Conservation (phyloP, 768 basidiomycete genomes). For the Xerocomellus intermedius region DNA sequence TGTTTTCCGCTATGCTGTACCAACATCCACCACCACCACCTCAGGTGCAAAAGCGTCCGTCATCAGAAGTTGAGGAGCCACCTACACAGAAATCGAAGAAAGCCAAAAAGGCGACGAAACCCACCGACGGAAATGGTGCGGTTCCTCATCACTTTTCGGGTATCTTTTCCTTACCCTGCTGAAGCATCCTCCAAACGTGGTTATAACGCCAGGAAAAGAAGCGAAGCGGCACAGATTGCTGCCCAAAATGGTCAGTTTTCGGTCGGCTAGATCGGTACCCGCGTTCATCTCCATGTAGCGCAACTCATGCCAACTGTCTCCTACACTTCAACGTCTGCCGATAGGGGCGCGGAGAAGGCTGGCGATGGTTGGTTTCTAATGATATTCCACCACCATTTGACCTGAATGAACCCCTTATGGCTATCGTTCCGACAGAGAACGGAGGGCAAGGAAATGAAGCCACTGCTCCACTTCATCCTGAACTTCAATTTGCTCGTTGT, state of each 20-base stretch:
- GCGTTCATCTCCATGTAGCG: conserved; percentile 32
- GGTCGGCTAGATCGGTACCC: conserved; percentile 9
- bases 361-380: conserved; percentile 34
- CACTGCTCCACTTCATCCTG: conserved; percentile 48
- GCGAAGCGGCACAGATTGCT: conserved; percentile 62
- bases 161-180: conserved; percentile 13
- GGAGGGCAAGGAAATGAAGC: conserved; percentile 27
- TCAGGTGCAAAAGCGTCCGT: conserved; percentile 36
- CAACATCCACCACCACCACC: conserved; percentile 29
- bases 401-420: conserved; percentile 23
- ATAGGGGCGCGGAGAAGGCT: conserved; percentile 48
- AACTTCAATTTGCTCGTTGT: conserved; percentile 76
- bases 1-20: conserved; percentile 31
- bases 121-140: conserved; percentile 35
- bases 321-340: conserved; percentile 36
- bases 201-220: conserved; percentile 70
- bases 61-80: conserved; percentile 40
- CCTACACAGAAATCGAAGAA: conserved; percentile 48
- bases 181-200: conserved; percentile 57
- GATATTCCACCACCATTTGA: not conserved
- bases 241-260: conserved; percentile 56
- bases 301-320: conserved; percentile 47
- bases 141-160: not conserved
- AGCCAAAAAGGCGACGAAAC: conserved; percentile 40
- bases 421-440: conserved; percentile 33